A percentile compares a stretch with the other conserved stretches of the same genome.
phyloP scores from a whole-genome alignment of 306 rosid genomes.

The Prunus davidiana region DNA sequence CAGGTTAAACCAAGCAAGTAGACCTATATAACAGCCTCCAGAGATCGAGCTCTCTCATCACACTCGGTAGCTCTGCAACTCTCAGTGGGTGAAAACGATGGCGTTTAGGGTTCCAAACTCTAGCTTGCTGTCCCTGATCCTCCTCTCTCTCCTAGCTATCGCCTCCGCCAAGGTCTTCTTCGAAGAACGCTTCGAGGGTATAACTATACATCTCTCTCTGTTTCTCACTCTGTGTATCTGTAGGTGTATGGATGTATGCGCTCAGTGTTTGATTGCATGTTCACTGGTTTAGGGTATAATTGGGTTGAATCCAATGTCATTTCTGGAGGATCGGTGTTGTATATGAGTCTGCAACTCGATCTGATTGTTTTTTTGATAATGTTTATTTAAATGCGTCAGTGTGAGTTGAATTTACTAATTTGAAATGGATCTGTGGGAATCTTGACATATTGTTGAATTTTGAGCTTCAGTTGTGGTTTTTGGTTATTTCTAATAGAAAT shows the following conservation, averaged over 20 bases:
- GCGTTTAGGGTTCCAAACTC: conserved; percentile 74
- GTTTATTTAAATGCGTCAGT: neutral
- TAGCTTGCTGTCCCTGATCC: conserved; percentile 48
- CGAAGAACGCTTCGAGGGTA: conserved; percentile 95
- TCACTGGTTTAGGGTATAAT: conserved; percentile 4
- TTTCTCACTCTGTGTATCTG: neutral
- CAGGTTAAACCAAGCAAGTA: neutral
- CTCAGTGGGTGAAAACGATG: conserved; percentile 41
- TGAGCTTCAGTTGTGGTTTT: neutral
- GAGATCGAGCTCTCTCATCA: conserved; percentile 3
- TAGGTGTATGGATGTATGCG: conserved; percentile 2
- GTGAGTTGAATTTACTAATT: conserved; percentile 18
- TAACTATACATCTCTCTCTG: conserved; percentile 1
- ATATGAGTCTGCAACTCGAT: conserved; percentile 30
- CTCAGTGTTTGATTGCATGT: conserved; percentile 32
- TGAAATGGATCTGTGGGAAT: conserved; percentile 41
- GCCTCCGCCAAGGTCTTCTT: conserved; percentile 85
- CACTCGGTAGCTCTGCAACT: conserved; percentile 21
- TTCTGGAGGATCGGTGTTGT: conserved; percentile 28
- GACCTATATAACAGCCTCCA: conserved; percentile 23
- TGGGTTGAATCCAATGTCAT: conserved; percentile 1
- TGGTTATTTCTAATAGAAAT: neutral
- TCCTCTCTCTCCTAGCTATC: conserved; percentile 53
- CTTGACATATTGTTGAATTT: neutral
- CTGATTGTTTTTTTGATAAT: conserved; percentile 14